A percentile compares a stretch with the other conserved stretches of the same genome.
These are phyloP conservation scores for Diutina mesorugosa DNA, from an alignment of 1,139 yeast genomes.

Conservation along the genomic window DNA sequence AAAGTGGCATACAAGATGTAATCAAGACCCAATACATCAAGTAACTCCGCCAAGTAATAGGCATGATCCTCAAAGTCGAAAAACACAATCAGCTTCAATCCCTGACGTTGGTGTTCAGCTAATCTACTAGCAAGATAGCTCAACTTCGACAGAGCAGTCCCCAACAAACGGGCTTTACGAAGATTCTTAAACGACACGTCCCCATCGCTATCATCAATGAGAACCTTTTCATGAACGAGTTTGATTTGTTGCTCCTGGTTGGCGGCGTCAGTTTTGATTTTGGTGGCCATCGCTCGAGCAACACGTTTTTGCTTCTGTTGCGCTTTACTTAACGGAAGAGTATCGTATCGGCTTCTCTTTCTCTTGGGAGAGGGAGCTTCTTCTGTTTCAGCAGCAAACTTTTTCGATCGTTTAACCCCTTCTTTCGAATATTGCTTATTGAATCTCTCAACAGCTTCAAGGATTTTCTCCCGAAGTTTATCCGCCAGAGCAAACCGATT, in stretches of 20 bases:
- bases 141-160: constrained; percentile 50
- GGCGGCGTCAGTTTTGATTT: neutral
- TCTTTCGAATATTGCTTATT: constrained; percentile 11
- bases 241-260: neutral
- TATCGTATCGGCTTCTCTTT: neutral
- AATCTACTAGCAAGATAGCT: constrained; percentile 44
- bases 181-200: constrained; percentile 5
- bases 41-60: constrained; percentile 48
- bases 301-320: neutral
- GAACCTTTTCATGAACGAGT: neutral
- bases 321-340: neutral
- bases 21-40: constrained; percentile 47
- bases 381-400: neutral
- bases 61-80: constrained; percentile 66
- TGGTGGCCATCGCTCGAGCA: neutral
- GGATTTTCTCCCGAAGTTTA: constrained; percentile 15
- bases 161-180: constrained; percentile 28
- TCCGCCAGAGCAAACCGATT: constrained; percentile 23
- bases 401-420: neutral
- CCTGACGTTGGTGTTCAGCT: constrained; percentile 33
- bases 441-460: constrained; percentile 20
- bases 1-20: constrained; percentile 55
- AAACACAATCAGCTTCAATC: constrained; percentile 46
- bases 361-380: neutral
- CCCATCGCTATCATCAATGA: neutral